Evolutionary conservation across 1,284 basidiomycete genomes (phyloP).

Genomic region (Bjerkandera adusta): DNA sequence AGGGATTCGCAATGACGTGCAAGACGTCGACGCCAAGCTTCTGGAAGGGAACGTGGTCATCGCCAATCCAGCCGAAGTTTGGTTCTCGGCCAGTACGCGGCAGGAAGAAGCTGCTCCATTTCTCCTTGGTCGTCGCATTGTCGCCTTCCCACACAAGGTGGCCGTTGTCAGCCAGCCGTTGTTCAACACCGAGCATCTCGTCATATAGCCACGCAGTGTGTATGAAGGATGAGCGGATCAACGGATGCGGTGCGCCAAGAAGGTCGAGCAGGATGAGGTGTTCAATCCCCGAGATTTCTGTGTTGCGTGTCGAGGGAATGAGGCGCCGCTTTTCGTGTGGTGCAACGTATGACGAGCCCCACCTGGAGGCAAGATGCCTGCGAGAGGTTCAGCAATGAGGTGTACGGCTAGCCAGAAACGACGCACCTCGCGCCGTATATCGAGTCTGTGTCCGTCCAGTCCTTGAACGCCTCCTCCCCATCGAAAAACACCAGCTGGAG

Average conservation of each 20-base stretch:
- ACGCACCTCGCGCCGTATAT: constrained; percentile 89
- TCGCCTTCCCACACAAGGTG: constrained; percentile 49
- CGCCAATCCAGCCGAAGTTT: constrained; percentile 72
- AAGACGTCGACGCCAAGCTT: constrained; percentile 82
- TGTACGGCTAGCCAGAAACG: background rate
- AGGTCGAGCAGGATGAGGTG: constrained; percentile 91
- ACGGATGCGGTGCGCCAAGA: constrained; percentile 72
- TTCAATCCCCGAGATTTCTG: constrained; percentile 79
- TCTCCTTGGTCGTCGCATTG: constrained; percentile 37
- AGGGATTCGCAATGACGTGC: constrained; percentile 89
- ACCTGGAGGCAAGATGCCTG: constrained; percentile 84
- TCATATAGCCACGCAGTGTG: constrained; percentile 93
- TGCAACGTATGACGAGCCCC: constrained; percentile 69
- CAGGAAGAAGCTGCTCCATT: constrained; percentile 63
- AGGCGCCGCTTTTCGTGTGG: constrained; percentile 63
- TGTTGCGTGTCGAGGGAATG: constrained; percentile 45
- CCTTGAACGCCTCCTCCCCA: constrained; percentile 94
- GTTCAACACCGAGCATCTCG: constrained; percentile 66
- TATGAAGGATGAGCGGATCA: constrained; percentile 77
- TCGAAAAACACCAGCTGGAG: constrained; percentile 97
- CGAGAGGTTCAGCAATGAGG: background rate
- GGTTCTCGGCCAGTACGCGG: constrained; percentile 39
- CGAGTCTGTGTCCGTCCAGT: constrained; percentile 90
- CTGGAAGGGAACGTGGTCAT: constrained; percentile 95
- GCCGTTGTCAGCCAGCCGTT: constrained; percentile 59